phyloP scores from a whole-genome alignment of 371 early-diverging fungal genomes.

The Mortierella sp. region DNA sequence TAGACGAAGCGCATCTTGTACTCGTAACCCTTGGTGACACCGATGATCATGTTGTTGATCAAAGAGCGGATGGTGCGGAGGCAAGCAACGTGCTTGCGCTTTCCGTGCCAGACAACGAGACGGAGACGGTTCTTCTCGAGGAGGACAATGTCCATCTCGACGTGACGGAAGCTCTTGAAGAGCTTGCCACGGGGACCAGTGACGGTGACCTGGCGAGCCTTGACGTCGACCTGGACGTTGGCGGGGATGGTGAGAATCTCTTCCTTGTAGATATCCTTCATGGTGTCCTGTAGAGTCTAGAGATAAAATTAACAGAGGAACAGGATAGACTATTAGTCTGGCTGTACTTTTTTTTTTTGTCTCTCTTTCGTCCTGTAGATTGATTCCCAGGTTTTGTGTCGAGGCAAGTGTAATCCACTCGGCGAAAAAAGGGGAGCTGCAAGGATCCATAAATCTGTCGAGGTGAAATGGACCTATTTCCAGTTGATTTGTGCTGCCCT shows the following conservation, averaged over 20 bases:
- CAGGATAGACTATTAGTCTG: no score
- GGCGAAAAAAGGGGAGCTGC: no score
- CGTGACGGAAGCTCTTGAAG: conserved; percentile 94
- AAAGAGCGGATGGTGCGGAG: conserved; percentile 98
- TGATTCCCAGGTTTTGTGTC: no score
- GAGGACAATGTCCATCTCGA: conserved; percentile 91
- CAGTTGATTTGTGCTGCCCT: no score
- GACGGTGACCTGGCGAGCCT: conserved; percentile 82
- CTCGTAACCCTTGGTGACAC: conserved; percentile 99
- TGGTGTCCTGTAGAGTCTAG: conserved; percentile 50
- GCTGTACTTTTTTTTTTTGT: no score
- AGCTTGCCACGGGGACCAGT: conserved; percentile 93
- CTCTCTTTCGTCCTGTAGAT: no score
- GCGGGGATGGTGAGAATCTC: conserved; percentile 84
- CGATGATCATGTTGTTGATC: conserved; percentile 98
- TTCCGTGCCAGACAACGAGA: conserved; percentile 97
- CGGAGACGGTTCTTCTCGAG: conserved; percentile 75
- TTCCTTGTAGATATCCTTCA: conserved; percentile 90
- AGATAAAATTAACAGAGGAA: no score
- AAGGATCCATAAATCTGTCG: no score
- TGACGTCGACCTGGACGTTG: conserved; percentile 75
- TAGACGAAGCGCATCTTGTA: conserved; percentile 99
- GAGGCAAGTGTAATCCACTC: no score
- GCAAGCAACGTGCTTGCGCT: conserved; percentile 97
- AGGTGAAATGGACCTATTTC: no score